Evolutionary conservation across 1,284 basidiomycete species (phyloP), one percentile per base, ranked within the genome.

Genomic region (Boletus sp.): DNA sequence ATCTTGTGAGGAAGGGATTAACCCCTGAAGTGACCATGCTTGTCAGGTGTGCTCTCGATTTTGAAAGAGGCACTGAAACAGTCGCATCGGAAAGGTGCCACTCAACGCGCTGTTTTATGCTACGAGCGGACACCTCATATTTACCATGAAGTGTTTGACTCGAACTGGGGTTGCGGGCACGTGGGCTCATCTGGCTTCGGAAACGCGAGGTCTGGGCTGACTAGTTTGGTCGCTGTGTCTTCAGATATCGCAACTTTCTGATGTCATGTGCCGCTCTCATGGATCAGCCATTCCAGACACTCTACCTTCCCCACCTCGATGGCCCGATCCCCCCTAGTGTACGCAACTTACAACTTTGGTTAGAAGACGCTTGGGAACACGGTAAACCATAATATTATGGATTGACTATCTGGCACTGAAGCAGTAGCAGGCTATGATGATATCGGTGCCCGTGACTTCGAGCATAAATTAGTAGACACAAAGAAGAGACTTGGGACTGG

Each of bases 191-290:
- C 5, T 17, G 36, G 26, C 34, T 41, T 38, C 30, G 22, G 4
- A 47, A 41, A n/a, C 14, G n/a, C 12, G 19, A 40, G 9, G 10
- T 46, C 39, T 32, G 39, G 33, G 23, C 46, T 51, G 22, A 54
- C 32, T 19, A 19, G 19, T 47, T 44, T 34, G 32, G 17, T 32
- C 39, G 25, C 20, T 19, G 5, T 10, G 14, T 37, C 12, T n/a
- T 34, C 52, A 90, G 88, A n/a, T 93, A 94, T 62, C 83, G 91
- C 26, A 94, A 93, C 62, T 91, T 86, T 58, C 58, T 90, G 48
- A 94, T 94, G 86, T 73, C 76, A 4, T 90, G 91, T 54, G 74
- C 86, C 1, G 76, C 81, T 5, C 73, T 94, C 14, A 77, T 88
- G 71, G 73, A 74, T 37, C 88, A 91, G 61, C 62, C 66, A 45